Evolutionary conservation across 2,329 filamentous ascomycete genomes (phyloP), one percentile per base, ranked within the genome.

Genomic region (Leptographium lundbergii): DNA sequence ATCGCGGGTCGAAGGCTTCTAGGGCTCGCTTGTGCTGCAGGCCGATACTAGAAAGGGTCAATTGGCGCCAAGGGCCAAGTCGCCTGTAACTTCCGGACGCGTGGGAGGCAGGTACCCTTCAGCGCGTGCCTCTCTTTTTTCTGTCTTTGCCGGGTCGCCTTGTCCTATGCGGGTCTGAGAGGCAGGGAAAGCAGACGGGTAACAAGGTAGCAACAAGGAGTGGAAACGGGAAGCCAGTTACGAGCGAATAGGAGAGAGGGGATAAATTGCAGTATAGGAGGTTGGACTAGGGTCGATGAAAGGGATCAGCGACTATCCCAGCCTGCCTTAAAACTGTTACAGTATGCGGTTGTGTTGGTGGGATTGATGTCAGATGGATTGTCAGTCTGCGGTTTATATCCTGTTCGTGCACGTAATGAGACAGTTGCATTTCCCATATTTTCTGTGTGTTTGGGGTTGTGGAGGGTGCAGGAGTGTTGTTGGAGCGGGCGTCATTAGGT

Each of bases 181-280:
- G 60, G 60, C 60, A 54, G 60, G 60, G 9, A 29, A 32, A 27
- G 29, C 24, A 29, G n/a, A 29, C 24, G 27, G 11, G 24, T 39
- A 17, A 14, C 14, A 34, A 34, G 13, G 36, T 39, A 19, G 32
- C 39, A 39, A 32, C 32, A 54, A 54, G 39, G 22, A 22, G 47
- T 25, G 47, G 24, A 11, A 50, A 50, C 24, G 22, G 47, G 47
- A 25, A 25, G 47, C 47, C 24, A 25, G 56, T 27, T 39, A 53
- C 14, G 27, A 56, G 34, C n/a, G 52, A 53, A 61, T 57, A 52
- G 29, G 48, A 17, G 59, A 57, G 56, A 61, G 60, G 56, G 60
- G 62, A 59, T 56, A 63, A 60, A 63, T 63, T 63, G 59, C 60
- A 60, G 57, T 59, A 57, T 57, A 61, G 60, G 62, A 60, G 60